Evolutionary conservation across 768 basidiomycete genomes (phyloP), one percentile per base, ranked within the genome.

Genomic region (Lactifluus piperatus): DNA sequence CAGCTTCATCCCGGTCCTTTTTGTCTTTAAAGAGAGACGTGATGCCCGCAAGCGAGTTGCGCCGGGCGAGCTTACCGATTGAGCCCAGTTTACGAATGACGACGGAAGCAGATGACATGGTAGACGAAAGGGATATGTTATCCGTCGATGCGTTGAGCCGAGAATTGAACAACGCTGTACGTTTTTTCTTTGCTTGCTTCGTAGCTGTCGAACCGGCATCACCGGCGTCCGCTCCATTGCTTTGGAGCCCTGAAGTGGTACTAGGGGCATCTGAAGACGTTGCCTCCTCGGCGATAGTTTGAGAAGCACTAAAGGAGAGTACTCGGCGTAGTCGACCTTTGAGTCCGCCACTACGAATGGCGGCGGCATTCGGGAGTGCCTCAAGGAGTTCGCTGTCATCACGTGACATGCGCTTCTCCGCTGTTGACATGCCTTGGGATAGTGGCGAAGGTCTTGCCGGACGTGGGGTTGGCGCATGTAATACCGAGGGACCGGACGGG

Each of bases 61-160:
- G 79, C 51, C 93, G 75, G 9, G 92, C 91, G 16, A 97, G 79
- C 72, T 89, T 91, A 32, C 91, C 91, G 73, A 97, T 85, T 39
- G 85, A 84, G 3, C 94, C 90, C 48, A 98, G 84, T 75, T 97
- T 98, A 64, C 94, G 82, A 67, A 97, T 94, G 82, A 98, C 95
- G 70, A 97, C 88, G 45, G 89, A 92, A 22, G 95, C 95, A 51
- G 88, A 91, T 63, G 88, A 91, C 66, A 97, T 94, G 46, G 95
- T 97, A 8, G 91, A 94, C 20, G 87, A 89, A 39, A 98, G 81
- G 27, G 94, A 97, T 64, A 98, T 95, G 71, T 95, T 97, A 72
- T 95, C 94, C 44, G 91, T 94, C 55, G 85, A 88, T 44, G 85
- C 82, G 69, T 97, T 95, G 66, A 90, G 73, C 64, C 87, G 84